Conservation (phyloP, 805 yeast genomes). For the Jamesozyma hellenica region DNA sequence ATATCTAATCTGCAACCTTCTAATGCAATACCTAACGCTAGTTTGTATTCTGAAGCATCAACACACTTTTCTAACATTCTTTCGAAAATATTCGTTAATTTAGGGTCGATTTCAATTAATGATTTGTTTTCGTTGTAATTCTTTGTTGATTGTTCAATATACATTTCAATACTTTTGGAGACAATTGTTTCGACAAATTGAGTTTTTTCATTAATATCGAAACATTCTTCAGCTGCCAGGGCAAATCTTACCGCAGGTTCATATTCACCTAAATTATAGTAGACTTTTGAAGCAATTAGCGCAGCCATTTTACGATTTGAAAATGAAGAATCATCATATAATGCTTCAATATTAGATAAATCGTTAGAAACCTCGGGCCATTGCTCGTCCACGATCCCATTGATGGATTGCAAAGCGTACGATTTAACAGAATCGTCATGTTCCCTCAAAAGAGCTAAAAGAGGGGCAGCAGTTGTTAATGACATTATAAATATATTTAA, state of each 20-base stretch:
- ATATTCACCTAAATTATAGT: slow-evolving; percentile 88
- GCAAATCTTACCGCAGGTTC: slow-evolving; percentile 85
- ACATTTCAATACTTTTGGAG: slow-evolving; percentile 81
- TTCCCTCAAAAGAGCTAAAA: slow-evolving; percentile 80
- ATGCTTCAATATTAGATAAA: slow-evolving; percentile 77
- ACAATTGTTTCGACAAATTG: slow-evolving; percentile 91
- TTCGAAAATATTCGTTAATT: slow-evolving; percentile 64
- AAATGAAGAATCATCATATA: slow-evolving; percentile 76
- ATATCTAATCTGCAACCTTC: slow-evolving; percentile 83
- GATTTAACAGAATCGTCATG: slow-evolving; percentile 65
- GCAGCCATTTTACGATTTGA: slow-evolving; percentile 79
- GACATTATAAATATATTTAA: slow-evolving; percentile 26
- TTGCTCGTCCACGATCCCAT: slow-evolving; percentile 73
- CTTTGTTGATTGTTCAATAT: slow-evolving; percentile 54
- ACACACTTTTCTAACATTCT: slow-evolving; percentile 79
- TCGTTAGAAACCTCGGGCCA: slow-evolving; percentile 97
- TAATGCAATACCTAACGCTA: slow-evolving; percentile 83
- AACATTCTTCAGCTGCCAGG: slow-evolving; percentile 69
- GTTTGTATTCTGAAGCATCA: slow-evolving; percentile 54
- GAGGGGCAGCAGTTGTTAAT: slow-evolving; percentile 80
- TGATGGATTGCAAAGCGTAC: slow-evolving; percentile 76
- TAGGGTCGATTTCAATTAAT: slow-evolving; percentile 40
- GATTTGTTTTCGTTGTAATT: slow-evolving; percentile 22
- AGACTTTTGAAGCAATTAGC: slow-evolving; percentile 78
- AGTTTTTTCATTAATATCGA: slow-evolving; percentile 59